These are phyloP conservation scores for Vigna unguiculata DNA, from an alignment of 306 rosid species.

Conservation along the genomic window DNA sequence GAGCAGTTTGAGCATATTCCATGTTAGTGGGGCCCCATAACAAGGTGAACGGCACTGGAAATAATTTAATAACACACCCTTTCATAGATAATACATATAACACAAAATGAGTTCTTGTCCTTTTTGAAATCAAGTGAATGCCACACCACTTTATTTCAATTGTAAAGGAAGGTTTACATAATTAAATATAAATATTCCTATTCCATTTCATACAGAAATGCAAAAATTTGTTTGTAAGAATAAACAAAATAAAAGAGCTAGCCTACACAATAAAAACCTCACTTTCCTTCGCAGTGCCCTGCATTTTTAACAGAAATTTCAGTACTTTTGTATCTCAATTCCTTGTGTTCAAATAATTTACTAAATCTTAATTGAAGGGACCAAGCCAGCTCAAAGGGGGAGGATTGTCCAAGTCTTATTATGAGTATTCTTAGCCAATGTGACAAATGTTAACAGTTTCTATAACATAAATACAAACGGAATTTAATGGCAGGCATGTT, in stretches of 20 bases:
- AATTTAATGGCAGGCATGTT: slow-evolving; percentile 14
- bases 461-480: slow-evolving; percentile 24
- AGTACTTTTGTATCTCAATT: background rate
- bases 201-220: slow-evolving; percentile 10
- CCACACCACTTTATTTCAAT: background rate
- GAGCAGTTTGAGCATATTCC: background rate
- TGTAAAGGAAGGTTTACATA: background rate
- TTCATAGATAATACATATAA: slow-evolving; percentile 3
- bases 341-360: background rate
- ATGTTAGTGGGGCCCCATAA: background rate
- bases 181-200: background rate
- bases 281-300: background rate
- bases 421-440: background rate
- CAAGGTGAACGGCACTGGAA: background rate
- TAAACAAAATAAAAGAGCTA: background rate
- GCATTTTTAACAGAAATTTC: background rate
- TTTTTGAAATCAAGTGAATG: slow-evolving; percentile 15
- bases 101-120: slow-evolving; percentile 21
- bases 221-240: slow-evolving; percentile 14
- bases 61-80: slow-evolving; percentile 3
- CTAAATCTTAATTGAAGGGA: background rate
- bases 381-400: background rate
- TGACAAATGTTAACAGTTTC: slow-evolving; percentile 14
- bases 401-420: background rate
- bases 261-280: background rate